Base-by-base conservation (phyloP, 331 rosid species). In the Malus hybrid region DNA sequence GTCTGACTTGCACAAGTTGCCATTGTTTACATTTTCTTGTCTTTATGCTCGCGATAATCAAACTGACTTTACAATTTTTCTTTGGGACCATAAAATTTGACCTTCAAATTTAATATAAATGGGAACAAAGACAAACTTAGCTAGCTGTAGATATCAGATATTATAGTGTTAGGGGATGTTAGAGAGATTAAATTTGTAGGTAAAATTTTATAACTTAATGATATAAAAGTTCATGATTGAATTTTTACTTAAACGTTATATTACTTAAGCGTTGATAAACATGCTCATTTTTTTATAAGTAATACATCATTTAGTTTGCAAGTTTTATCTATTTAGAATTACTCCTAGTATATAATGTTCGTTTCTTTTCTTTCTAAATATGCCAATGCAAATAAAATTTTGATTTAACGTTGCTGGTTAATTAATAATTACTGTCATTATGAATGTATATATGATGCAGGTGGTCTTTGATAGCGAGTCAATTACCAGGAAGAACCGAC, bases 401-500 rank as follows among this genome's bases (percentile, higher is more conserved):
- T 52, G 20, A 52, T 52, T 52, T 6, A 52, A 16, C 1, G 7
- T 60, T 22, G 64, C 27, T 59, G 31, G 27, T 59, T 59, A 59
- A 59, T 59, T 59, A 59, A 59, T 59, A 7, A 24, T 5, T 22
- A 60, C 14, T 60, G 27, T 60, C 18, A 60, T 60, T 60, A 24
- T 9, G 57, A 52, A 52, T 52, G 57, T 52, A 18, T 15, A 42
- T 42, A 42, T 10, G 13, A 18, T 76, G 44, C 85, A 91, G 97
- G 84, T 93, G 98, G 98, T 93, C 98, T 9, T 46, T 87, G 72
- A 93, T 93, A 33, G 98, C 98, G 3, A 81, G 89, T 70, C 89
- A 93, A 39, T 67, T 93, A 69, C 88, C 93, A 0, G 98, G 98
- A 16, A 83, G 98, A 89, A 93, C 98, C 3, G 98, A 93, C 85